phyloP scores from a whole-genome alignment of 176 grass and related monocot species.

The Triticum monococcum region DNA sequence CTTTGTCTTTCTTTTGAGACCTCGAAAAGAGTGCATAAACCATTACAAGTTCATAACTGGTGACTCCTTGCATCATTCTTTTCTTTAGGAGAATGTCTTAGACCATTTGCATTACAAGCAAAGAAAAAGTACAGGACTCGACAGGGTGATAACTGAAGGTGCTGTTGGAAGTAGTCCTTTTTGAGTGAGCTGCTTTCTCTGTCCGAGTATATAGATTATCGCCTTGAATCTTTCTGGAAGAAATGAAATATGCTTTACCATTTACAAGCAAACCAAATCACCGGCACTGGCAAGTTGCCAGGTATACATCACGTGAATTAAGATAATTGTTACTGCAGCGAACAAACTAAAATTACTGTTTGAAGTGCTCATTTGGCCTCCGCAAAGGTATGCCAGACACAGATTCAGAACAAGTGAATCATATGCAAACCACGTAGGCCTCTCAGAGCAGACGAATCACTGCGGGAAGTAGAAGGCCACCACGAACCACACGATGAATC shows the following conservation, averaged over 20 bases:
- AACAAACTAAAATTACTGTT: background rate
- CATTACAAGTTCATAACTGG: background rate
- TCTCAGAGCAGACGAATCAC: background rate
- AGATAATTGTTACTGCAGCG: background rate
- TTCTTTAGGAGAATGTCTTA: background rate
- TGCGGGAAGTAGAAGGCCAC: slow-evolving; percentile 19
- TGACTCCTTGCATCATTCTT: background rate
- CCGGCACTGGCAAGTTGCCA: no score
- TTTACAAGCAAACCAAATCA: no score
- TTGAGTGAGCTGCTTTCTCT: no score
- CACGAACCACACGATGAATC: slow-evolving; percentile 12
- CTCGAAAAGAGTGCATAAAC: background rate
- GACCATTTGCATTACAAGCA: background rate
- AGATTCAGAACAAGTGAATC: background rate
- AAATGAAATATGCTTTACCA: no score
- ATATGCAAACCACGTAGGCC: background rate
- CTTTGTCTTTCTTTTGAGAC: background rate
- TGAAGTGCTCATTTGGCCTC: background rate
- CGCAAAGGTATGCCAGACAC: background rate
- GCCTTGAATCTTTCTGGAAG: no score
- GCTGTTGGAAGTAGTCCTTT: no score
- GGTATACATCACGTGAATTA: background rate
- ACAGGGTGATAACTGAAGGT: background rate
- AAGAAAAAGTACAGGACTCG: background rate
- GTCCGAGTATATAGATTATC: no score